These are phyloP conservation scores for Trametes pubescens DNA, from an alignment of 1,284 basidiomycete genomes.

Conservation along the genomic window DNA sequence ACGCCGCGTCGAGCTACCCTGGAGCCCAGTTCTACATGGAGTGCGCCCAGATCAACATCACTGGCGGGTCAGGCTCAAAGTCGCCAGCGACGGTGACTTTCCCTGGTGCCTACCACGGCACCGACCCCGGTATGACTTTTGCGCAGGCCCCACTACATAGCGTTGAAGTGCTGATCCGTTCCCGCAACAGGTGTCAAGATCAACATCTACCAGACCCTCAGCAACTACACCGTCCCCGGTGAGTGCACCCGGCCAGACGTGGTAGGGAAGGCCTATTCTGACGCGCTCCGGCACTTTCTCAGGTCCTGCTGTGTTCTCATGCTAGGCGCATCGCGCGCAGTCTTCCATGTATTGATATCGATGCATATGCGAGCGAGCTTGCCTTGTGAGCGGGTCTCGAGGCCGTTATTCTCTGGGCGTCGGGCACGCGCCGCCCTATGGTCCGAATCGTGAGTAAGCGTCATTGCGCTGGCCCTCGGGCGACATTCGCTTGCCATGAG, in stretches of 20 bases:
- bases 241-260: neutral
- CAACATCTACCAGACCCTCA: constrained; percentile 36
- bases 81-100: constrained; percentile 57
- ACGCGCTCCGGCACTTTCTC: neutral
- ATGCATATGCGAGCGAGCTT: neutral
- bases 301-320: constrained; percentile 35
- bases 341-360: neutral
- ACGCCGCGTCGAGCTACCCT: constrained; percentile 52
- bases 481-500: no score
- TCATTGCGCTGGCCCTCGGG: no score
- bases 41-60: constrained; percentile 58
- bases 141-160: neutral
- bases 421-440: neutral
- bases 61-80: constrained; percentile 54
- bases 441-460: neutral
- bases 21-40: constrained; percentile 67
- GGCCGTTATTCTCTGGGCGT: neutral
- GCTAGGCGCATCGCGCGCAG: constrained; percentile 12
- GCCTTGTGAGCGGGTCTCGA: neutral
- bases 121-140: constrained; percentile 33
- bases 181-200: constrained; percentile 32
- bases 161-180: neutral
- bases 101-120: constrained; percentile 55
- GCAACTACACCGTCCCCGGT: constrained; percentile 34
- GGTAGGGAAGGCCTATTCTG: neutral